phyloP scores from a whole-genome alignment of 2,329 filamentous ascomycete genomes.

The Neobulgaria alba region DNA sequence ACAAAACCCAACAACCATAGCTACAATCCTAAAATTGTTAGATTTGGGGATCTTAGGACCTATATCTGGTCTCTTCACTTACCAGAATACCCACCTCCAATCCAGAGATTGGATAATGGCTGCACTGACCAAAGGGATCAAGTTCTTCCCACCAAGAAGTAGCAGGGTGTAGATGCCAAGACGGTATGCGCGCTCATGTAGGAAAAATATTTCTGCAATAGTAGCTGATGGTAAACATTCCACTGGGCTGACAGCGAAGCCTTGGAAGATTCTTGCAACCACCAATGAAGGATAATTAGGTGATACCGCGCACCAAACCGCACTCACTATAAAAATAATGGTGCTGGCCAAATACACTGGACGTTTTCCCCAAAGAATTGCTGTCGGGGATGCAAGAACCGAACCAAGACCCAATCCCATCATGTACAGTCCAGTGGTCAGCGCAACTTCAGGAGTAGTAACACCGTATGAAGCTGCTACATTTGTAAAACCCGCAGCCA shows the following conservation, averaged over 20 bases:
- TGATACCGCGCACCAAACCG: constrained; percentile 80
- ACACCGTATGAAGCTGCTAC: constrained; percentile 62
- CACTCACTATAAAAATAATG: constrained; percentile 66
- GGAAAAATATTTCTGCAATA: constrained; percentile 91
- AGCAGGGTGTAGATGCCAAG: constrained; percentile 89
- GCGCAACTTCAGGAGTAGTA: constrained; percentile 61
- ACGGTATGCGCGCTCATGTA: constrained; percentile 87
- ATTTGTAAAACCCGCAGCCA: constrained; percentile 82
- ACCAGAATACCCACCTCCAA: constrained; percentile 93
- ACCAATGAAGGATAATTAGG: constrained; percentile 73
- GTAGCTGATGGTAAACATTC: constrained; percentile 90
- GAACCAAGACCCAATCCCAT: constrained; percentile 81
- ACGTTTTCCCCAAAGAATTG: constrained; percentile 83
- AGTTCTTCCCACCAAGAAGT: constrained; percentile 82
- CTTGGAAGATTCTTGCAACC: constrained; percentile 77
- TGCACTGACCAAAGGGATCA: constrained; percentile 80
- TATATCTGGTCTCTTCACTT: constrained; percentile 25
- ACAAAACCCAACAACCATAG: constrained; percentile 68
- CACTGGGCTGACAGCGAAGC: constrained; percentile 78
- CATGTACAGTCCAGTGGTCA: constrained; percentile 92
- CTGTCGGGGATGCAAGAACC: constrained; percentile 78
- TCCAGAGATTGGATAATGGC: constrained; percentile 67
- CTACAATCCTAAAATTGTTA: constrained; percentile 54
- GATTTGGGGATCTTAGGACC: constrained; percentile 21
- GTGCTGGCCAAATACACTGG: constrained; percentile 78